phyloP scores from a whole-genome alignment of 306 rosid species.

The Vigna unguiculata region DNA sequence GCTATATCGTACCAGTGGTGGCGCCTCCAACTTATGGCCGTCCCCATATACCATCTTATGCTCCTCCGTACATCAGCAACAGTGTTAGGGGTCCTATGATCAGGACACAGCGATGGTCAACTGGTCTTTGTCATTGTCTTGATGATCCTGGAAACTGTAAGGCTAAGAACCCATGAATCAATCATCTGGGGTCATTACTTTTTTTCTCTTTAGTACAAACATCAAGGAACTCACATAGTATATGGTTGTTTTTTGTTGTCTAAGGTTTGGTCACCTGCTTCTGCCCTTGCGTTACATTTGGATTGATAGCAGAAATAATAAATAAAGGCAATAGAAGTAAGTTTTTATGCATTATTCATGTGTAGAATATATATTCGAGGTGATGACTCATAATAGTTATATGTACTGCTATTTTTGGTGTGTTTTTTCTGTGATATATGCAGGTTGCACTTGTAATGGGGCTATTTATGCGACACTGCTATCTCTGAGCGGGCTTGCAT shows the following conservation, averaged over 20 bases:
- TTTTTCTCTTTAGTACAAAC: not conserved
- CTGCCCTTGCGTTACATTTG: conserved; percentile 81
- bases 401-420: not conserved
- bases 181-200: not conserved
- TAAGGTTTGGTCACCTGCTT: conserved; percentile 68
- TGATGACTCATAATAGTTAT: not conserved
- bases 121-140: conserved; percentile 69
- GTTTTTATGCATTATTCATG: not conserved
- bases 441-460: conserved; percentile 61
- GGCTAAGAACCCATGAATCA: conserved; percentile 44
- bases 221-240: not conserved
- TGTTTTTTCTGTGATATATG: not conserved
- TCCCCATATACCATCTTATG: conserved; percentile 40
- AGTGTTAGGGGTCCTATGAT: not conserved
- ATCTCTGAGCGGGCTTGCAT: conserved; percentile 54
- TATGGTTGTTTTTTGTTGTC: not conserved
- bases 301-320: conserved; percentile 69
- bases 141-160: conserved; percentile 72
- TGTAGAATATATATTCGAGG: not conserved
- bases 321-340: conserved; percentile 61
- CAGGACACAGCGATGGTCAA: conserved; percentile 58
- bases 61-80: conserved; percentile 42
- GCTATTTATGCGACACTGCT: conserved; percentile 46
- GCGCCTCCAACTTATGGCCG: conserved; percentile 46
- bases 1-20: conserved; percentile 31